Base-by-base conservation (phyloP, 139 green algal genomes). In the Asterochloris sp. region DNA sequence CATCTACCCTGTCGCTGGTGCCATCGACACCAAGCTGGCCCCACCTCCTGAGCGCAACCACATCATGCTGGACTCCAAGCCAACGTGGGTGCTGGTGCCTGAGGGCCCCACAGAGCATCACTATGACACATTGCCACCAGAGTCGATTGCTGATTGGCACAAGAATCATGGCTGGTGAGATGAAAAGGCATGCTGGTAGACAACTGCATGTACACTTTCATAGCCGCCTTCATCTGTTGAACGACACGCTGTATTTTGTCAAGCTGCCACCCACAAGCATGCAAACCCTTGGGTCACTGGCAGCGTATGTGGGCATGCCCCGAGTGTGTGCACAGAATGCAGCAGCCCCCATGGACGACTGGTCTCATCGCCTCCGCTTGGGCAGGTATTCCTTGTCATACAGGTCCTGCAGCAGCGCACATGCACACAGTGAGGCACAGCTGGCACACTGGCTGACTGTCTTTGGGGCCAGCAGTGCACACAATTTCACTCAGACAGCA, bases 341-440 rank as follows among this genome's bases (percentile, higher is more conserved):
- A 54, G 38, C 38, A 54, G 38, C 38, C 38, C n/a, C 38, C 38
- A 54, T 54, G 38, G 38, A 54, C 38, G 38, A 54, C 38, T 76
- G 21, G 17, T 15, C 73, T 83, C 81, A 86, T 73, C 88, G 85
- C 71, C 73, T 27, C 47, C 85, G 76, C 86, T 94, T 94, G 71
- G 92, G 90, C 81, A 97, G 83, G 77, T 93, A 97, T 66, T 93
- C 81, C 47, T 97, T 91, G 66, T 92, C 87, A 83, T 94, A 94
- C 86, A 92, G 80, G 77, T 89, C 83, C 86, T 90, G 86, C 81
- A 83, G 69, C 64, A 26, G 61, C 63, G 15, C 80, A 12, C 63
- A 61, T 23, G 38, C 73, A 38, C 10, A 29, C 28, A 47, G 6
- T 26, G 24, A 28, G 13, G 13, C 29, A 16, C 19, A 28, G 23